Percentiles rank a stretch among this genome's conserved stretches.
These are phyloP conservation scores for Crataegus laevigata DNA, from an alignment of 306 rosid genomes.

Conservation along the genomic window DNA sequence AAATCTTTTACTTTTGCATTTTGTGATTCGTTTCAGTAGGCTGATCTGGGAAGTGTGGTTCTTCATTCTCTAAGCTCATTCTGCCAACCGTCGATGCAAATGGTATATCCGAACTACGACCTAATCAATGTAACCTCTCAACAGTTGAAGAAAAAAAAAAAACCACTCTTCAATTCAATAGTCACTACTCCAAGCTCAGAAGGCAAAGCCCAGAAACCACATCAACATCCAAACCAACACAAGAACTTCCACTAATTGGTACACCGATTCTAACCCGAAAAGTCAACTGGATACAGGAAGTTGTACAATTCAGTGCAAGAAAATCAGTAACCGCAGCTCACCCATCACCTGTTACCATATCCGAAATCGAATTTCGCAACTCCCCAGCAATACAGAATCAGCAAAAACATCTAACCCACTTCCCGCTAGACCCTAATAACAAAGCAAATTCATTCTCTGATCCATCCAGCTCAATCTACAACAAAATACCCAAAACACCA, in stretches of 20 bases:
- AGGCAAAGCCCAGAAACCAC: neutral
- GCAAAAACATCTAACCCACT: conserved; percentile 4
- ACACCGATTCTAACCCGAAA: conserved; percentile 18
- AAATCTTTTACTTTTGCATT: conserved; percentile 42
- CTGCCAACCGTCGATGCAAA: conserved; percentile 22
- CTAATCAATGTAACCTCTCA: conserved; percentile 17
- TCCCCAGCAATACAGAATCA: conserved; percentile 13
- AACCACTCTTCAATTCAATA: conserved; percentile 19
- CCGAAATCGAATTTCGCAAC: conserved; percentile 19
- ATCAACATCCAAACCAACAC: conserved; percentile 4
- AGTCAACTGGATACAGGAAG: neutral
- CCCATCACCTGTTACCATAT: conserved; percentile 11
- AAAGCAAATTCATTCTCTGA: conserved; percentile 33
- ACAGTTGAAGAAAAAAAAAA: conserved; percentile 11
- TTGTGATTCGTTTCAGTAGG: conserved; percentile 33
- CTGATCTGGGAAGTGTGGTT: conserved; percentile 30
- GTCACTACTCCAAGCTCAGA: conserved; percentile 14
- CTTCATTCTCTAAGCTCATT: conserved; percentile 72
- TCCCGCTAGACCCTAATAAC: conserved; percentile 13
- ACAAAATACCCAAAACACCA: conserved; percentile 19
- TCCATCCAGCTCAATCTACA: conserved; percentile 51
- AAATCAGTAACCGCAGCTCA: conserved; percentile 16
- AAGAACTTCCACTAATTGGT: conserved; percentile 6
- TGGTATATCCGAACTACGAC: conserved; percentile 18
- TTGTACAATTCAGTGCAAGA: conserved; percentile 7